Base-by-base conservation (phyloP, 495 filamentous ascomycete species). In the Hyaloscypha hepaticicola region DNA sequence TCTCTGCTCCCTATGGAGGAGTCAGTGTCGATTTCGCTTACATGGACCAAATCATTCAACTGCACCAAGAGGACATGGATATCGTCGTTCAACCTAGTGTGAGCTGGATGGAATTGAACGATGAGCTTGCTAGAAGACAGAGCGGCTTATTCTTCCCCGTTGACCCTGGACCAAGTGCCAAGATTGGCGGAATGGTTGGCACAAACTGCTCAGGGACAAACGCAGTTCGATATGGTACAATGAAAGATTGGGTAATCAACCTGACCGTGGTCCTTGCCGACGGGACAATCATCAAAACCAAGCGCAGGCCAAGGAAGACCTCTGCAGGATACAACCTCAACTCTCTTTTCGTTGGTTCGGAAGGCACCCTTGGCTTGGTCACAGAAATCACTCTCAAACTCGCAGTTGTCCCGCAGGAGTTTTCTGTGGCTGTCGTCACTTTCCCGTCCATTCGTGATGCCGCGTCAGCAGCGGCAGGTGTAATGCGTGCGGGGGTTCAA, bases 21-120 rank as follows among this genome's bases (percentile, higher is more conserved):
- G 83, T 97, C 72, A 92, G 87, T 61, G 90, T 97, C 49, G 93
- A 97, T 70, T 96, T 97, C 72, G 85, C 85, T 19, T 83, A 79
- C 68, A 97, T 97, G 93, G 87, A 96, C 72, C 82, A 88, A 66
- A 89, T 96, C 31, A 45, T 96, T 29, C 79, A 86, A 49, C 79
- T 96, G 55, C 88, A 96, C 73, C 85, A 90, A 59, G 88, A 89
- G 5, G 93, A 97, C 74, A 89, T 97, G 89, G 93, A 97, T 71
- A 79, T 96, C 63, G 88, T 95, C 6, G 93, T 97, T 9, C 93
- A 97, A 70, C 93, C 93, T 2, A 87, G 87, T 11, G 90, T 97
- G 45, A 86, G 88, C n/a, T 97, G 92, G 92, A 92, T 94, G 86
- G 84, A 88, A 51, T 76, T 97, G 55, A 97, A 96, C 72, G 85